Conservation (phyloP, 1,284 basidiomycete species). For the Coriolopsis trogii region DNA sequence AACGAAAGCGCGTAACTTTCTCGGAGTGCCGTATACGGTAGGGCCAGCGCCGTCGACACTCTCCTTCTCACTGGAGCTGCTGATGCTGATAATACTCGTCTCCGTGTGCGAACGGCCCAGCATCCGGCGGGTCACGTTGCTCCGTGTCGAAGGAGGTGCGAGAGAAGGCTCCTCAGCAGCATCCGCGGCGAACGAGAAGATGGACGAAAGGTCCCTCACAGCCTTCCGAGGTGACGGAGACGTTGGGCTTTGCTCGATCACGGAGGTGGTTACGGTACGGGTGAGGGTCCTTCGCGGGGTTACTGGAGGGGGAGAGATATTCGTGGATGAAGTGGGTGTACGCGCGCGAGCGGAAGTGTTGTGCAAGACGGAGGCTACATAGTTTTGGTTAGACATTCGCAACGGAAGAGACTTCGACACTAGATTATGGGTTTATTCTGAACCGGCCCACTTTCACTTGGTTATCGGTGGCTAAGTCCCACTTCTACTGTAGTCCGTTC, state of each 20-base stretch:
- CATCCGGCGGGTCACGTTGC: slow-evolving; percentile 46
- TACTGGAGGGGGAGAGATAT: background rate
- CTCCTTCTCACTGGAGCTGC: slow-evolving; percentile 28
- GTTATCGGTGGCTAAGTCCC: too few species aligned
- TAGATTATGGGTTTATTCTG: too few species aligned
- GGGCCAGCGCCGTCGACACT: slow-evolving; percentile 13
- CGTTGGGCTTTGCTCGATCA: slow-evolving; percentile 8
- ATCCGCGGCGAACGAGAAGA: slow-evolving; percentile 35
- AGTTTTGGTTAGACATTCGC: too few species aligned
- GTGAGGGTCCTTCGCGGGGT: slow-evolving; percentile 13
- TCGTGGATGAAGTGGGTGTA: slow-evolving; percentile 3
- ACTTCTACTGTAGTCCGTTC: too few species aligned
- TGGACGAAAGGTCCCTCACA: slow-evolving; percentile 36
- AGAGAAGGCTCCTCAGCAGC: slow-evolving; percentile 1
- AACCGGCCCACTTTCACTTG: too few species aligned
- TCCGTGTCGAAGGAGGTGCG: slow-evolving; percentile 13
- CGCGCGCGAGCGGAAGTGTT: background rate
- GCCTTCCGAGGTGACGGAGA: slow-evolving; percentile 26
- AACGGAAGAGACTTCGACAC: too few species aligned
- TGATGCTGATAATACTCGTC: slow-evolving; percentile 50
- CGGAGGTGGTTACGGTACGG: slow-evolving; percentile 22
- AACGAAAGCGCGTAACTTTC: slow-evolving; percentile 23
- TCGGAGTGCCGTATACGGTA: slow-evolving; percentile 41
- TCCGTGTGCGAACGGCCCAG: slow-evolving; percentile 55
- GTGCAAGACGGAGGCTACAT: too few species aligned